Base-by-base conservation (phyloP, 768 basidiomycete species). In the Suillus placidus region DNA sequence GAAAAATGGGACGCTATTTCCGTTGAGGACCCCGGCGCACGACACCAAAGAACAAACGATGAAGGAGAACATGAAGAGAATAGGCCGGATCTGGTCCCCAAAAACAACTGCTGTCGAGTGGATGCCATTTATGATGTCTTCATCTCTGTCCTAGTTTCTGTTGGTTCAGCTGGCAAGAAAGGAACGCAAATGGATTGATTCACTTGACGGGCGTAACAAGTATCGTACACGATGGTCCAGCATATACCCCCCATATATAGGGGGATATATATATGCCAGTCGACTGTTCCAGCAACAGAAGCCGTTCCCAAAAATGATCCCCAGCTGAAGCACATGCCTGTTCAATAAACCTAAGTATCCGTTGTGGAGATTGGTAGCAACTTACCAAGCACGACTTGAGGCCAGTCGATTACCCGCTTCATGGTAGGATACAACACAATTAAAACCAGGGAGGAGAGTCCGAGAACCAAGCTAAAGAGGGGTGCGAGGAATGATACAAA, bases 61-160 rank as follows among this genome's bases (percentile, higher is more conserved):
- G 6, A 82, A 54, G 1, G 84, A 85, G 70, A 89, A 88, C 40
- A 71, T 64, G 9, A 84, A 72, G 42, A 92, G 82, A 66, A 91
- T 78, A 0, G 86, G 82, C 1, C 84, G 81, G 42, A 90, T 85
- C 74, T 82, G 82, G 4, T 80, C 75, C 14, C 88, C 89, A 71
- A 90, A 92, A 20, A 91, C 80, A 54, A 93, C 83, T 0, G 92
- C 91, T 30, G 90, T 93, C 9, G 90, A 92, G 66, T 87, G 86
- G 49, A 93, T 85, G n/a, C 89, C 89, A 64, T 85, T 87, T 61
- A 84, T 82, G 54, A 88, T 74, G 74, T 93, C 91, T 77, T 92
- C 92, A 61, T 82, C 76, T 64, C 88, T 87, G 76, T 94, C 92
- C 80, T 92, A 83, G 73, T 65, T 84, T 68, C 9, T 84, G 83